Conservation (phyloP, 1,284 basidiomycete genomes). For the Apiotrichum mycotoxinovorans region DNA sequence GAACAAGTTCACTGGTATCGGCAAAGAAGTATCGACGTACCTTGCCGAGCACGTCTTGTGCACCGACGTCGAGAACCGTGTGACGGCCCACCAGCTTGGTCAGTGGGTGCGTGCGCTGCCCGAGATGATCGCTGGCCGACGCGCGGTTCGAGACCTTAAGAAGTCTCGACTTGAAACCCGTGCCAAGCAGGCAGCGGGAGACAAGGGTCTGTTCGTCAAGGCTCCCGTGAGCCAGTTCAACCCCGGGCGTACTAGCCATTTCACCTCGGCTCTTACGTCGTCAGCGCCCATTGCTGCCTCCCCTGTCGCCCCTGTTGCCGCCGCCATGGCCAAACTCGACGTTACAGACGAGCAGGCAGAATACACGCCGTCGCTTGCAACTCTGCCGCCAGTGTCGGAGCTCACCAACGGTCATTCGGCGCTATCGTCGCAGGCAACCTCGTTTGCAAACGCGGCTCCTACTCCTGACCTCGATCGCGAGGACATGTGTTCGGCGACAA, state of each 20-base stretch:
- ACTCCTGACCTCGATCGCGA: slow-evolving; percentile 19
- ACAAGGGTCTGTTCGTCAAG: slow-evolving; percentile 43
- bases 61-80: slow-evolving; percentile 59
- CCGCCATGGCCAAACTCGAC: background rate
- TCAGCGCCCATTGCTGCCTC: background rate
- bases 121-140: slow-evolving; percentile 58
- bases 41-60: slow-evolving; percentile 83
- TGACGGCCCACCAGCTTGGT: slow-evolving; percentile 79
- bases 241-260: slow-evolving; percentile 11
- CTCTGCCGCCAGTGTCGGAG: slow-evolving; percentile 15
- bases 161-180: slow-evolving; percentile 33
- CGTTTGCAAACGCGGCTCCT: slow-evolving; percentile 6
- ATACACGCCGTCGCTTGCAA: slow-evolving; percentile 3
- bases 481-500: slow-evolving; percentile 29
- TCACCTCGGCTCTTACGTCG: slow-evolving; percentile 29
- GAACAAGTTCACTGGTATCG: slow-evolving; percentile 89
- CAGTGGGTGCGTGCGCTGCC: slow-evolving; percentile 79
- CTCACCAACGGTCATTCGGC: background rate
- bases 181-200: slow-evolving; percentile 20
- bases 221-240: slow-evolving; percentile 31
- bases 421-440: background rate
- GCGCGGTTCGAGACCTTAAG: slow-evolving; percentile 40
- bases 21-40: slow-evolving; percentile 76
- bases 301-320: background rate
- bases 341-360: background rate